Evolutionary conservation across 306 rosid species (phyloP).

Genomic region (Prunus fruticosa): DNA sequence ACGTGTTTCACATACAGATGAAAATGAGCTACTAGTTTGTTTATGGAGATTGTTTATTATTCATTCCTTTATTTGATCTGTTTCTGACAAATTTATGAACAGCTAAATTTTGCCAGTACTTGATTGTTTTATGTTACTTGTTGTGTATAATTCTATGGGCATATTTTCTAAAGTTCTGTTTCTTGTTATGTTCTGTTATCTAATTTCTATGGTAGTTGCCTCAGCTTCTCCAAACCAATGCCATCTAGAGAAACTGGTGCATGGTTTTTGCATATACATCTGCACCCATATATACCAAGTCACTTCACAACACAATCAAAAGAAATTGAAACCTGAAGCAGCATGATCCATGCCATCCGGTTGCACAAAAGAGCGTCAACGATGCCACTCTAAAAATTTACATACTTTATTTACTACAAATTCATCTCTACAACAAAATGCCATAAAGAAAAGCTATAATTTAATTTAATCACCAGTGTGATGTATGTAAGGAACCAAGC

Average conservation of each 20-base stretch:
- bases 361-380: neutral
- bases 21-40: neutral
- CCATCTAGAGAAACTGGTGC: neutral
- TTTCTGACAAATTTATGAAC: neutral
- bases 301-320: neutral
- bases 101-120: neutral
- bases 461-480: constrained; percentile 23
- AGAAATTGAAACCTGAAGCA: neutral
- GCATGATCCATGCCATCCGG: neutral
- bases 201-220: too few species aligned
- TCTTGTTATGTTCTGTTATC: neutral
- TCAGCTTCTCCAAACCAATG: too few species aligned
- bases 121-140: neutral
- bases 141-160: neutral
- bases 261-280: neutral
- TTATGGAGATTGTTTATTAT: neutral
- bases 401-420: constrained; percentile 20
- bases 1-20: too few species aligned
- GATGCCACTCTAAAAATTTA: neutral
- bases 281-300: neutral
- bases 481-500: constrained; percentile 42
- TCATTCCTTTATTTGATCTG: constrained; percentile 3
- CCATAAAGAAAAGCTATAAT: constrained; percentile 17
- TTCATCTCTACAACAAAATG: constrained; percentile 25
- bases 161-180: neutral